Percentiles rank a stretch among this genome's conserved stretches.
Evolutionary conservation across 1,139 yeast genomes (phyloP).

Genomic region (Barnettozyma hawaiiensis): DNA sequence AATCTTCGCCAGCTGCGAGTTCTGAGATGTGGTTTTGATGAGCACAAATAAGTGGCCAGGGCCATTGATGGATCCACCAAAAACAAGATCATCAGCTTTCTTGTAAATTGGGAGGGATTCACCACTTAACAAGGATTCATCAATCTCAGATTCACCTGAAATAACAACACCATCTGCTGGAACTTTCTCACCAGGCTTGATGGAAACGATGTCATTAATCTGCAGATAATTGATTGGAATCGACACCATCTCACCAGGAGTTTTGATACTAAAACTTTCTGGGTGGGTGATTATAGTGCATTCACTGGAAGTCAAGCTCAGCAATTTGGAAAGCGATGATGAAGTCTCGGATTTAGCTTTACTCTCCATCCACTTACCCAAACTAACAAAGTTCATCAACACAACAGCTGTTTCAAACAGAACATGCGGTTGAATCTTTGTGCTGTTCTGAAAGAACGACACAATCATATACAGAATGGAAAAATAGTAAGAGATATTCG

Average conservation of each 20-base stretch:
- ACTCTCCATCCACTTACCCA: slow-evolving; percentile 89
- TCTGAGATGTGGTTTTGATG: slow-evolving; percentile 69
- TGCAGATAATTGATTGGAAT: slow-evolving; percentile 76
- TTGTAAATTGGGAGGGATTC: slow-evolving; percentile 77
- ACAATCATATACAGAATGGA: slow-evolving; percentile 56
- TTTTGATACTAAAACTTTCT: slow-evolving; percentile 12
- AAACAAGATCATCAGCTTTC: slow-evolving; percentile 51
- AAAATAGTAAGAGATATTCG: slow-evolving; percentile 70
- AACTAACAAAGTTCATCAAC: slow-evolving; percentile 75
- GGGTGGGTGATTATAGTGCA: slow-evolving; percentile 53
- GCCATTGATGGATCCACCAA: slow-evolving; percentile 91
- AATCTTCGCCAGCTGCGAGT: slow-evolving; percentile 83
- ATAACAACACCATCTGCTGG: slow-evolving; percentile 88
- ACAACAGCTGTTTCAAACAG: slow-evolving; percentile 85
- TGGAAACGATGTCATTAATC: slow-evolving; percentile 65
- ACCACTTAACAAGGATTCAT: slow-evolving; percentile 88
- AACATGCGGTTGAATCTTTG: slow-evolving; percentile 53
- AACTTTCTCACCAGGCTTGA: slow-evolving; percentile 80
- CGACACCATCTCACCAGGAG: slow-evolving; percentile 16
- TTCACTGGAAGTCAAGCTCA: slow-evolving; percentile 74
- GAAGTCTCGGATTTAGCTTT: slow-evolving; percentile 94
- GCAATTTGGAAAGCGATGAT: slow-evolving; percentile 71
- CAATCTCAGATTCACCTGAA: slow-evolving; percentile 74
- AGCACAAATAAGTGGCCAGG: slow-evolving; percentile 63
- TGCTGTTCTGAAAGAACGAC: slow-evolving; percentile 31